Conservation (phyloP, 257 asterid genomes). For the Avicennia marina region DNA sequence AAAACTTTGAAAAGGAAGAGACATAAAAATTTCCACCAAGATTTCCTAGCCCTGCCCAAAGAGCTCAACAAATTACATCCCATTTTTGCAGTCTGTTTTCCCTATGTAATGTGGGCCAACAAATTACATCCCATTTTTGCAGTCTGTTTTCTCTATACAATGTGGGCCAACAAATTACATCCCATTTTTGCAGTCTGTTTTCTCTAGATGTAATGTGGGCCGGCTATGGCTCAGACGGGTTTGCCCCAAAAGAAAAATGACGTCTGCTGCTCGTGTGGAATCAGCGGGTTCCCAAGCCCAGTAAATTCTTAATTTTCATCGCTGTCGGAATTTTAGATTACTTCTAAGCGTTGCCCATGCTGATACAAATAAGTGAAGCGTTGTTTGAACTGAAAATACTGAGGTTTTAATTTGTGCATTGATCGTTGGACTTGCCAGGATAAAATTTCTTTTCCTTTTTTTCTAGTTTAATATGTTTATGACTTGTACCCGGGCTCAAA, state of each 20-base stretch:
- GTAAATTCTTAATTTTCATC: conserved; percentile 2
- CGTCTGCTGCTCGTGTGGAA: conserved; percentile 8
- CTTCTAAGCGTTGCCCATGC: not conserved
- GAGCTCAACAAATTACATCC: too few relatives aligned
- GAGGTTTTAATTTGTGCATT: not conserved
- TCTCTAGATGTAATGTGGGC: too few relatives aligned
- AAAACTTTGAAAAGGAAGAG: too few relatives aligned
- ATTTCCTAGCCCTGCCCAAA: too few relatives aligned
- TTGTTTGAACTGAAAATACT: not conserved
- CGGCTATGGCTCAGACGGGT: conserved; percentile 16
- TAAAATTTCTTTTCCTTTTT: not conserved
- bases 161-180: too few relatives aligned
- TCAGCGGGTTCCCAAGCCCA: conserved; percentile 2
- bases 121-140: too few relatives aligned
- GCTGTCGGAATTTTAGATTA: not conserved
- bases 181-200: too few relatives aligned
- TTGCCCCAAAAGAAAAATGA: not conserved
- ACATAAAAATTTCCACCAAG: too few relatives aligned
- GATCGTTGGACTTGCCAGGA: not conserved
- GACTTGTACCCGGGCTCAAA: not conserved
- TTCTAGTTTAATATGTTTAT: not conserved
- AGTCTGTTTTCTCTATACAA: too few relatives aligned
- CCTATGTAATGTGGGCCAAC: too few relatives aligned
- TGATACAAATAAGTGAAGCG: not conserved
- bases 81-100: too few relatives aligned